Conservation (phyloP, 2,329 filamentous ascomycete genomes). For the Hawksworthiomyces lignivorus region DNA sequence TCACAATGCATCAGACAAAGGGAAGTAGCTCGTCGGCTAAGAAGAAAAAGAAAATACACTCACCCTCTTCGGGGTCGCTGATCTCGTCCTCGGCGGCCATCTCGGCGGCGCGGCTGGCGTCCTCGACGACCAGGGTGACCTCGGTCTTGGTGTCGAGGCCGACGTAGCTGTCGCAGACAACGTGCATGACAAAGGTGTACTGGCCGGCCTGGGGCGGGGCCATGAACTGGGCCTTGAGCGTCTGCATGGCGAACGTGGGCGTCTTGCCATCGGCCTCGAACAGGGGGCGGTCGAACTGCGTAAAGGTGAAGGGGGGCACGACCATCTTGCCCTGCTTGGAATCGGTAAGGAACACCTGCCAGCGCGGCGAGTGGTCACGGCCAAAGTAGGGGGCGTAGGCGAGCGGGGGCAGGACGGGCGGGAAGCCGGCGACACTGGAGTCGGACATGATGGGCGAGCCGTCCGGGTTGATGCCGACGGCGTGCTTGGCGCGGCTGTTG, state of each 20-base stretch:
- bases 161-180: slow-evolving; percentile 90
- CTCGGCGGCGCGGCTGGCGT: slow-evolving; percentile 74
- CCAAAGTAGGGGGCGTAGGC: slow-evolving; percentile 85
- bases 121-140: slow-evolving; percentile 81
- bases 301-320: slow-evolving; percentile 93
- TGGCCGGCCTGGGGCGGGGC: slow-evolving; percentile 86
- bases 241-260: slow-evolving; percentile 92
- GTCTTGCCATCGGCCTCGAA: slow-evolving; percentile 66
- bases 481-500: slow-evolving; percentile 48
- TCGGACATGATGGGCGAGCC: slow-evolving; percentile 43
- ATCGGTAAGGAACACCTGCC: slow-evolving; percentile 93
- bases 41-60: too few species aligned
- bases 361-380: slow-evolving; percentile 80
- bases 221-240: slow-evolving; percentile 93
- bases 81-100: slow-evolving; percentile 89
- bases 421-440: too few species aligned
- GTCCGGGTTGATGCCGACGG: slow-evolving; percentile 49
- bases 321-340: slow-evolving; percentile 93
- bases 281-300: slow-evolving; percentile 82
- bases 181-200: slow-evolving; percentile 90
- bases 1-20: too few species aligned
- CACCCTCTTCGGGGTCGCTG: slow-evolving; percentile 95
- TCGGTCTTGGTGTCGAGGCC: slow-evolving; percentile 91
- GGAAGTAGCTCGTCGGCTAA: too few species aligned
- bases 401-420: slow-evolving; percentile 70